Evolutionary conservation across 2,329 filamentous ascomycete species (phyloP), one percentile per base, ranked within the genome.

Genomic region (Neofusicoccum umdonicola): DNA sequence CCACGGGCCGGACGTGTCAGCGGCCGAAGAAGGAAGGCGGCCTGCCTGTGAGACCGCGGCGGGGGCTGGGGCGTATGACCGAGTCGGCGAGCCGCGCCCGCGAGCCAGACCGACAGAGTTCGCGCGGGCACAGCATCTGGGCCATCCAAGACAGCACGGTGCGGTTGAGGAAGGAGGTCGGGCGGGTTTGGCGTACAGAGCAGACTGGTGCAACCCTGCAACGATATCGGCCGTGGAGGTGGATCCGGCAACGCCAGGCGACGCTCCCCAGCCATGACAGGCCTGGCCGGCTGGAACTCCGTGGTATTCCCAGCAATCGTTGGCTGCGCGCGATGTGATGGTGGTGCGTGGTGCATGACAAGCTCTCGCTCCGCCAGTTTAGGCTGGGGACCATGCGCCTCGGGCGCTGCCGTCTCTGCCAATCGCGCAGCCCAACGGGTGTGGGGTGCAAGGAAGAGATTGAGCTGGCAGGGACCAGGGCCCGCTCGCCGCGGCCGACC

Each of bases 221-320:
- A 57, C 42, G 62, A 64, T 37, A 48, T 64, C 62, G 62, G 62
- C 62, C 51, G 35, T 64, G 62, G 63, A 22, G 19, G 47, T 52
- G 54, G 69, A 71, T 70, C 68, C 65, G 68, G 71, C 70, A 75
- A 71, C 71, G 68, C 70, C 67, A 72, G 70, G 73, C 74, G 73
- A 75, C 64, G 22, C 64, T 69, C 39, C 47, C 52, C 47, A 63
- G 48, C 19, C 35, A 44, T 34, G 61, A 47, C 48, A 52, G 48
- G 39, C 27, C 27, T 45, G 19, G 31, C 13, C 42, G 51, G 51
- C n/a, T 42, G 44, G 62, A 47, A 64, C 13, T 34, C 45, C 34
- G 52, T 31, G 52, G 54, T 12, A 51, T 52, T 50, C 17, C 57
- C 19, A 17, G 57, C 45, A 47, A 41, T 39, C 37, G 44, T 35